Evolutionary conservation across 2,329 filamentous ascomycete genomes (phyloP), one percentile per base, ranked within the genome.

Genomic region (Fusarium sp.): DNA sequence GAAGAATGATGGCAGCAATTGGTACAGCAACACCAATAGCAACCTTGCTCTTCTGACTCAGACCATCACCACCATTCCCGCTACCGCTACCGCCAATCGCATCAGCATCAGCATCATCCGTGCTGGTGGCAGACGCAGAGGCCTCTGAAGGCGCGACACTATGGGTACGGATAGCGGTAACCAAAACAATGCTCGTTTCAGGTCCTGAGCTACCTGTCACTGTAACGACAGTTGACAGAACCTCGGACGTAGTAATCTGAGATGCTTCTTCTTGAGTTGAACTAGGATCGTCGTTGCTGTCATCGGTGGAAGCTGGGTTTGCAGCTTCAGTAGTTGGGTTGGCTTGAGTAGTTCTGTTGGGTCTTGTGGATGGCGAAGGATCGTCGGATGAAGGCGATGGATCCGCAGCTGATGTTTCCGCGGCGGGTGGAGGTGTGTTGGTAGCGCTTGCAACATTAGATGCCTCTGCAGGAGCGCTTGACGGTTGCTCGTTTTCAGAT

Each of bases 1-100:
- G 85, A 20, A 97, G 81, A 3, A 93, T 94, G 40, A 98, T 94
- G 3, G 91, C 94, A 2, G 90, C 94, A 51, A 99, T 95, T 7
- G 96, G 96, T 3, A 98, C 92, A 8, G 98, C 94, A 1, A 99
- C 96, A 5, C 94, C 95, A 53, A 98, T 90, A 10, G 96, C 95
- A 67, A 97, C 97, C 73, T 88, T 94, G 49, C 91, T 91, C 34
- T 86, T 85, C 49, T 86, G 85, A 71, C 78, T 83, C 10, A 94
- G 81, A n/a, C 67, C 67, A 6, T 88, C 47, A 4, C 88, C 86
- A 12, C 74, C 69, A 9, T 78, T 74, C 14, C 62, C 42, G 27
- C 37, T 51, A 14, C 40, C 45, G 20, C 53, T 48, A 1, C 75
- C 72, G 55, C 75, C 70, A 61, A 77, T 72, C 8, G 78, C 61